These are phyloP conservation scores for Gnomoniopsis sp. DNA, from an alignment of 2,329 filamentous ascomycete genomes.

Conservation along the genomic window DNA sequence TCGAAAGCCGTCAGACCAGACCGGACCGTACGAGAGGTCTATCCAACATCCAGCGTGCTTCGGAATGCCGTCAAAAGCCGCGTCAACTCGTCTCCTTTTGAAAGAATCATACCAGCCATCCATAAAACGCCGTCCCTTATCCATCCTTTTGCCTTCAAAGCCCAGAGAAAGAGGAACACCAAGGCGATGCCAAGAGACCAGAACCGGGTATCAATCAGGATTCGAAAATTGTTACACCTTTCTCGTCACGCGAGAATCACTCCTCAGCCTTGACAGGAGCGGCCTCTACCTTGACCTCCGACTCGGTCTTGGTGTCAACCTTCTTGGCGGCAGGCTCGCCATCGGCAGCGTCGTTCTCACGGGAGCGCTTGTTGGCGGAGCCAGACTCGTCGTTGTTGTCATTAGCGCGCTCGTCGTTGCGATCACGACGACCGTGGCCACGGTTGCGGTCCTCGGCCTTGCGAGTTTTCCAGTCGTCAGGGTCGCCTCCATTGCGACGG, in stretches of 20 bases:
- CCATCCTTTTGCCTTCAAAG: conserved; percentile 1
- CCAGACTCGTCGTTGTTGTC: conserved; percentile 32
- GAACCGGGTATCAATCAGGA: conserved; percentile 16
- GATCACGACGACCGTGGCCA: conserved; percentile 39
- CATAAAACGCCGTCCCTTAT: conserved; percentile 13
- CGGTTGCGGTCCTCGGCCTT: conserved; percentile 59
- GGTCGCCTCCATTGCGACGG: conserved; percentile 37
- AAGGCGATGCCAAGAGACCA: conserved; percentile 11
- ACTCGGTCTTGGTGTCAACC: conserved; percentile 49
- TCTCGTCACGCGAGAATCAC: background rate
- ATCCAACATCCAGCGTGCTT: background rate
- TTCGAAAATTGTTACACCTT: background rate
- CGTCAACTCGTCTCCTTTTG: background rate
- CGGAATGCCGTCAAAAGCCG: background rate
- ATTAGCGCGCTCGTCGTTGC: conserved; percentile 34
- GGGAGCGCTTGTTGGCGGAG: conserved; percentile 48
- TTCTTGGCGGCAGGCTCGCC: conserved; percentile 58
- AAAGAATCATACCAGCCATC: conserved; percentile 11
- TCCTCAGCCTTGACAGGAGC: conserved; percentile 17
- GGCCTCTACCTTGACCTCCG: conserved; percentile 19
- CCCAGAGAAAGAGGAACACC: conserved; percentile 5
- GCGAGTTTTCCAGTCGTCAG: conserved; percentile 62
- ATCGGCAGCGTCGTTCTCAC: conserved; percentile 45
- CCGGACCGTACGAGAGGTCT: background rate
- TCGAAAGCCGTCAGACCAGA: background rate